Conservation (phyloP, 495 filamentous ascomycete species). For the Aspergillus bridgeri region DNA sequence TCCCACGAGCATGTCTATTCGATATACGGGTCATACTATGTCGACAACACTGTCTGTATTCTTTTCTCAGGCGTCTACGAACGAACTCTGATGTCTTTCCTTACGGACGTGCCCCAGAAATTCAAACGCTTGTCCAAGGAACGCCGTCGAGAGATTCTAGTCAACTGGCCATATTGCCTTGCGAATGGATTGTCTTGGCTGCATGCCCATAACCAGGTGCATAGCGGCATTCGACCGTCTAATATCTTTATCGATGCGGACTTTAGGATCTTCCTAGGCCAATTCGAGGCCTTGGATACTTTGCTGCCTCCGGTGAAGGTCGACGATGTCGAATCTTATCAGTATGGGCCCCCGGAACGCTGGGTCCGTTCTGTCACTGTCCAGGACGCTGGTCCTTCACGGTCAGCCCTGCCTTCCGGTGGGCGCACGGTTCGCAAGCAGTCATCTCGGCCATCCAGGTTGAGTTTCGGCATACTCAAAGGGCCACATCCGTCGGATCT, state of each 20-base stretch:
- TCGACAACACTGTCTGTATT: constrained; percentile 67
- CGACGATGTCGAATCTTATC: constrained; percentile 76
- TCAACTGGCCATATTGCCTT: constrained; percentile 89
- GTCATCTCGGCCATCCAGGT: constrained; percentile 17
- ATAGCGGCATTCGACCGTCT: constrained; percentile 80
- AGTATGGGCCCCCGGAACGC: constrained; percentile 83
- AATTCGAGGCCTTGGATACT: constrained; percentile 63
- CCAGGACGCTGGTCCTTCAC: constrained; percentile 28
- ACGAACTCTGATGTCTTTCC: constrained; percentile 71
- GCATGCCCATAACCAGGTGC: constrained; percentile 67
- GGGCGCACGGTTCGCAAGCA: constrained; percentile 43
- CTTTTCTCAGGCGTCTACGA: constrained; percentile 75
- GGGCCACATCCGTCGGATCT: constrained; percentile 18
- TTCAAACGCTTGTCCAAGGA: constrained; percentile 73
- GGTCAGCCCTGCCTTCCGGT: constrained; percentile 41
- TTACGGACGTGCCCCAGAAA: constrained; percentile 60
- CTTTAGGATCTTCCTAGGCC: constrained; percentile 69
- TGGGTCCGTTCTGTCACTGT: constrained; percentile 48
- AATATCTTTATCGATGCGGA: constrained; percentile 71
- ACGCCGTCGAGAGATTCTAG: constrained; percentile 61
- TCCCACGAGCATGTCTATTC: constrained; percentile 79
- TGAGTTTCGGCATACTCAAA: constrained; percentile 23
- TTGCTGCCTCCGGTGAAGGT: constrained; percentile 48
- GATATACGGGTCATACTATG: constrained; percentile 75
- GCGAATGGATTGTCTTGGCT: constrained; percentile 72